Conservation (phyloP, 2,329 filamentous ascomycete genomes). For the Neurospora crassa region DNA sequence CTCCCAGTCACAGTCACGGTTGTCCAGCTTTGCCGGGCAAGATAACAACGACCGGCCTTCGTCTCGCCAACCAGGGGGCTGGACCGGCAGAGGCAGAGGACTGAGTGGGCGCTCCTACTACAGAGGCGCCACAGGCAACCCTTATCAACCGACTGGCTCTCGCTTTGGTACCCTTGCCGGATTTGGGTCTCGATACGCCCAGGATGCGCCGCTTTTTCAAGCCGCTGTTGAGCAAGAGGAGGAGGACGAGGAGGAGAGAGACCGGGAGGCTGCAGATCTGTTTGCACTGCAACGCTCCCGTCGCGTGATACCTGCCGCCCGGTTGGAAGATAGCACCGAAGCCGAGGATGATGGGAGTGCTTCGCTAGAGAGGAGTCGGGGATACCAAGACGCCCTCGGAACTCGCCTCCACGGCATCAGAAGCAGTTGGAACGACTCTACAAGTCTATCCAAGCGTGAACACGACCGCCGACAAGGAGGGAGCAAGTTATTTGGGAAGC, state of each 20-base stretch:
- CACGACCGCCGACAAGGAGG: slow-evolving; percentile 24
- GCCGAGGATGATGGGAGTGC: slow-evolving; percentile 62
- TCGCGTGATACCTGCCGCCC: slow-evolving; percentile 75
- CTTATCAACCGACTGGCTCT: slow-evolving; percentile 63
- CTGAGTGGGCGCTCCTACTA: slow-evolving; percentile 32
- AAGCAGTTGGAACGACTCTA: slow-evolving; percentile 54
- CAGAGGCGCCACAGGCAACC: slow-evolving; percentile 48
- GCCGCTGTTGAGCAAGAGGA: slow-evolving; percentile 84
- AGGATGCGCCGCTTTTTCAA: slow-evolving; percentile 89
- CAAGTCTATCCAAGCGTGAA: slow-evolving; percentile 28
- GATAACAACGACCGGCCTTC: slow-evolving; percentile 35
- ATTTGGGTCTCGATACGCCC: slow-evolving; percentile 67
- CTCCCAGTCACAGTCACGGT: slow-evolving; percentile 86
- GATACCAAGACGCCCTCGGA: slow-evolving; percentile 36
- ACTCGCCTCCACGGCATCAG: slow-evolving; percentile 43
- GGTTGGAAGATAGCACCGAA: slow-evolving; percentile 77
- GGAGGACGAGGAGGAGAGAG: slow-evolving; percentile 63
- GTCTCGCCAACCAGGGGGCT: slow-evolving; percentile 26
- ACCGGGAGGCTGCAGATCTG: slow-evolving; percentile 86
- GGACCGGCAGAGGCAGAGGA: slow-evolving; percentile 25
- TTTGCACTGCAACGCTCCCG: slow-evolving; percentile 86
- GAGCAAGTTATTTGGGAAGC: slow-evolving; percentile 18
- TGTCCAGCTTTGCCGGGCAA: slow-evolving; percentile 62
- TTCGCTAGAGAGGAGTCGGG: slow-evolving; percentile 44
- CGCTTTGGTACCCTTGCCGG: slow-evolving; percentile 58